Evolutionary conservation across 306 rosid genomes (phyloP).

Genomic region (Trifolium fragiferum): DNA sequence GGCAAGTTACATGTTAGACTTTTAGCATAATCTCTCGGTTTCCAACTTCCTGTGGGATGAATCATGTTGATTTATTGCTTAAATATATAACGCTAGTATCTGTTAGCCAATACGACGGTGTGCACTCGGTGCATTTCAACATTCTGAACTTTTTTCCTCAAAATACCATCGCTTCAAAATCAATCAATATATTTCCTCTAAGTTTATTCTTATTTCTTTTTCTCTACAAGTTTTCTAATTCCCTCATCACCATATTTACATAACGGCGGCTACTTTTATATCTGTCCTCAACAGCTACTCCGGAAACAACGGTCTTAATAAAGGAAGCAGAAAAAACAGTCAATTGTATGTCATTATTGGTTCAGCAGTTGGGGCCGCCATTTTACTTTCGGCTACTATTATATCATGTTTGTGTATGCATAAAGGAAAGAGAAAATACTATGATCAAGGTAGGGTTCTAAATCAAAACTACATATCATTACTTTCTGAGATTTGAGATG

Average conservation of each 20-base stretch:
- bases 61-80: too few species aligned
- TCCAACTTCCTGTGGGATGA: background rate
- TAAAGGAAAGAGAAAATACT: slow-evolving; percentile 56
- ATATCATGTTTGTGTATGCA: slow-evolving; percentile 61
- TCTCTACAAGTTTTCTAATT: slow-evolving; percentile 8
- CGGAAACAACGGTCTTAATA: slow-evolving; percentile 74
- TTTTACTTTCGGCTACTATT: slow-evolving; percentile 71
- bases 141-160: background rate
- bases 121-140: too few species aligned
- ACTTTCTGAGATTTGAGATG: slow-evolving; percentile 38
- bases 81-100: too few species aligned
- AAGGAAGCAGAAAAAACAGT: slow-evolving; percentile 54
- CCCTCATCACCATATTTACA: slow-evolving; percentile 13
- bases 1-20: background rate
- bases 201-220: background rate
- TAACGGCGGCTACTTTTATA: slow-evolving; percentile 35
- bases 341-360: slow-evolving; percentile 62
- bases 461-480: slow-evolving; percentile 15
- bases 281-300: slow-evolving; percentile 63
- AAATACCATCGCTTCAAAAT: background rate
- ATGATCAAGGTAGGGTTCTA: slow-evolving; percentile 59
- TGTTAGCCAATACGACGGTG: too few species aligned
- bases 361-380: slow-evolving; percentile 75
- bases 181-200: slow-evolving; percentile 21
- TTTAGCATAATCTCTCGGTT: background rate